Evolutionary conservation across 768 basidiomycete species (phyloP).

Genomic region (Podaxis sp.): DNA sequence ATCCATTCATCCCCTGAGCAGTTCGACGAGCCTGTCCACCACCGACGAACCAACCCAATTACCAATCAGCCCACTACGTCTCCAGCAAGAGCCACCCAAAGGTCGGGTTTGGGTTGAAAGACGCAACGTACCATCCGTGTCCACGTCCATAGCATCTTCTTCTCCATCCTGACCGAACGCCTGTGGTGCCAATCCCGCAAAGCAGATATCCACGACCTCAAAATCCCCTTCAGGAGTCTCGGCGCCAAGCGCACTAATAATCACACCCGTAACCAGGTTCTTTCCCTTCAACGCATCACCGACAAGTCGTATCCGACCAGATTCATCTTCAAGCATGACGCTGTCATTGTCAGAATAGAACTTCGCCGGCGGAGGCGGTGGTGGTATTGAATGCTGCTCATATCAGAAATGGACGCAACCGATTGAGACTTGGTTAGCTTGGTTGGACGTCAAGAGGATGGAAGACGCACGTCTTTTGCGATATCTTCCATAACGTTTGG

Average conservation of each 20-base stretch:
- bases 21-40: constrained; percentile 7
- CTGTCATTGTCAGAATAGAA: constrained; percentile 74
- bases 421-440: not conserved
- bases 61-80: not conserved
- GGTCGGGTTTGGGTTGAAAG: not conserved
- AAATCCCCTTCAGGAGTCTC: constrained; percentile 91
- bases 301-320: constrained; percentile 84
- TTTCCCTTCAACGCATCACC: constrained; percentile 63
- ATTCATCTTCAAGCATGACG: constrained; percentile 94
- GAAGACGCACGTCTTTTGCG: constrained; percentile 68
- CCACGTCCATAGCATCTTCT: constrained; percentile 58
- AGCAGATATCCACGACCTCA: constrained; percentile 87
- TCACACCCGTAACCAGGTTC: constrained; percentile 84
- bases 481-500: constrained; percentile 97
- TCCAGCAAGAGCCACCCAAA: constrained; percentile 5
- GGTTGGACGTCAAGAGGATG: not conserved
- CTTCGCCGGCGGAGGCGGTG: constrained; percentile 73
- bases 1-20: constrained; percentile 64
- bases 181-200: constrained; percentile 77
- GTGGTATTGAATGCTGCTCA: constrained; percentile 79
- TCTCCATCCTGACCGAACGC: constrained; percentile 22
- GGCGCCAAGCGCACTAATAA: constrained; percentile 84
- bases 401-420: not conserved
- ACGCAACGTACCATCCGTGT: constrained; percentile 57
- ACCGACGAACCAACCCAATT: not conserved